Base-by-base conservation (phyloP, 106 monocot species). In the Dioscorea dumetorum region DNA sequence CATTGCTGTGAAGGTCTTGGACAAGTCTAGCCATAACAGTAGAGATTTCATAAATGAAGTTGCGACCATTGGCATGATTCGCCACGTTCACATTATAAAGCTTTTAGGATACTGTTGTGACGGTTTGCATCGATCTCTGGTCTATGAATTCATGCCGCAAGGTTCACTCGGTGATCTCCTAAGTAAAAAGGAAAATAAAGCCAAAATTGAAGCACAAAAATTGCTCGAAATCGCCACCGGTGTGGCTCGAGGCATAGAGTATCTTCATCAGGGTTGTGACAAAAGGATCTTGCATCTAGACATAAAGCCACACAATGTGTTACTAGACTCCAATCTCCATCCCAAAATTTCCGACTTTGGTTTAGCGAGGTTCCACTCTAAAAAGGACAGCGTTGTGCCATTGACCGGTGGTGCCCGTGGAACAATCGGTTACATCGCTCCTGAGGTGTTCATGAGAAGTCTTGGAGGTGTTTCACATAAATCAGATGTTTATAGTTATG, bases 291-390 rank as follows among this genome's bases (percentile, higher is more conserved):
- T 74, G 24, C 74, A 74, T 33, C 22, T 74, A 19, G 74, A 74
- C 17, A 74, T 74, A 35, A 74, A 74, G 33, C 74, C 74, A 18
- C 58, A 67, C 4, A 74, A 74, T 49, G 66, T 74, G 2, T 28
- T 74, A 33, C 66, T 74, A 4, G 74, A 58, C 56, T 1, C 48
- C 22, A 58, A 66, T 17, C 3, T 66, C 15, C 28, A 59, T 33
- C 66, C 74, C 33, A 74, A 74, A 21, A 66, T 74, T 4, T 74
- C 74, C n/a, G 74, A 74, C 54, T 74, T 74, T 16, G 66, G 66
- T 51, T 48, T 74, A 23, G 64, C 74, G 28, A 74, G 58, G 41
- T 66, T 18, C 20, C 35, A 66, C 48, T 66, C 74, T 3, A 65
- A 57, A 2, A 74, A 58, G 33, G 56, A 74, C 34, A 74, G 74